Percentiles rank a stretch among this genome's conserved stretches.
phyloP scores from a whole-genome alignment of 176 grass and related monocot genomes.

The Aegilops longissima region DNA sequence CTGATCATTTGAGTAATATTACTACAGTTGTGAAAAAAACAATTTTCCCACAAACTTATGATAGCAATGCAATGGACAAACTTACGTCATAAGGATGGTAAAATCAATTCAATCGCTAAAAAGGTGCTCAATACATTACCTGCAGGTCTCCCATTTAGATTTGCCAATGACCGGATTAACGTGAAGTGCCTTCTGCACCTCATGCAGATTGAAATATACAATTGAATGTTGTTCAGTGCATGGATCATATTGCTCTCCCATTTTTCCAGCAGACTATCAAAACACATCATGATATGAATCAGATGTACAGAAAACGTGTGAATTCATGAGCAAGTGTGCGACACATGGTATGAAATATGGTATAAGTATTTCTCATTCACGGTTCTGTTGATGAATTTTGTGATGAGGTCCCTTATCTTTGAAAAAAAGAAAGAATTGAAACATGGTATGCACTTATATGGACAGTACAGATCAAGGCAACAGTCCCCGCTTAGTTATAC shows the following conservation, averaged over 20 bases:
- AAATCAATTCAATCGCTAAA: background rate
- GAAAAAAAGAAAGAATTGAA: background rate
- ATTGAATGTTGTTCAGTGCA: conserved; percentile 92
- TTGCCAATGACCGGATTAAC: conserved; percentile 68
- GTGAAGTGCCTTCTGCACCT: conserved; percentile 93
- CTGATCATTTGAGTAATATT: background rate
- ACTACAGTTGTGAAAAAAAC: background rate
- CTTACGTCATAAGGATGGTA: background rate
- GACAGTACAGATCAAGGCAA: background rate
- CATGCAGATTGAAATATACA: conserved; percentile 93
- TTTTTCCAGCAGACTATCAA: conserved; percentile 71
- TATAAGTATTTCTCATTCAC: background rate
- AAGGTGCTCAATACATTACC: conserved; percentile 45
- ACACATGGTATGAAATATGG: background rate
- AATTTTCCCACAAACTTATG: background rate
- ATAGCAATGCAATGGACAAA: background rate
- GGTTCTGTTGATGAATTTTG: background rate
- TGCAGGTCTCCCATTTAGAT: conserved; percentile 94
- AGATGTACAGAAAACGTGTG: conserved; percentile 13
- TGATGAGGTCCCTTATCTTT: background rate
- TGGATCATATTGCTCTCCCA: conserved; percentile 83
- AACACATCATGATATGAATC: conserved; percentile 26
- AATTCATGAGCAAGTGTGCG: background rate
- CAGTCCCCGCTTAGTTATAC: background rate
- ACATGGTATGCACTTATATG: conserved; percentile 8